Base-by-base conservation (phyloP, 176 grass and related monocot species). In the Carex cristatella region DNA sequence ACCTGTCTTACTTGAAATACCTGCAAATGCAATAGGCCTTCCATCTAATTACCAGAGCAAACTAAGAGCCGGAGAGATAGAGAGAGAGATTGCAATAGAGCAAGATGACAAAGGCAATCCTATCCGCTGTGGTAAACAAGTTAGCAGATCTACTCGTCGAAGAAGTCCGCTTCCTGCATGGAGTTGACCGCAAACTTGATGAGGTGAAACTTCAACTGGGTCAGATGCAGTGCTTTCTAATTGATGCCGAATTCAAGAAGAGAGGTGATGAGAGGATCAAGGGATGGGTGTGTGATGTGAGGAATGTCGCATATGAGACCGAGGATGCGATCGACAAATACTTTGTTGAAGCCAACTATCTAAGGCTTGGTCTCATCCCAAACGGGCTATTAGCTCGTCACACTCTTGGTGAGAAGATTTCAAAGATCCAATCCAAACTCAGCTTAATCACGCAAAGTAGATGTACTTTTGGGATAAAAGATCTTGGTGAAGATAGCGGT, bases 291-390 rank as follows among this genome's bases (percentile, higher is more conserved):
- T 0, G 33, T 2, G 48, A 86, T 60, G 79, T 86, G 60, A 44
- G 85, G n/a, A 32, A 4, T 28, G 40, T 81, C 15, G 76, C 76
- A 10, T 81, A 86, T 42, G 76, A 86, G 35, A 56, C 54, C 31
- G 85, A 86, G 61, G 85, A 86, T 69, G 58, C 67, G 8, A 70
- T 86, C 62, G 85, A 86, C 49, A 81, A 15, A 65, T 68, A 59
- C 80, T 13, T 64, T 82, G 3, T 38, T 4, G 18, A 48, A 9
- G 0, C 6, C 44, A 48, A 48, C 44, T 0, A 1, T 48, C 6
- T 0, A 1, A 7, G 0, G 44, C 7, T 48, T 7, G 44, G 44
- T 48, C 0, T 48, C 44, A 9, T 8, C 6, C 44, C 7, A 0
- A 48, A 48, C 44, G 6, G 44, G 44, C 7, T 48, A 8, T 48